These are phyloP conservation scores for Amyloporia xantha DNA, from an alignment of 768 basidiomycete species.

Conservation along the genomic window DNA sequence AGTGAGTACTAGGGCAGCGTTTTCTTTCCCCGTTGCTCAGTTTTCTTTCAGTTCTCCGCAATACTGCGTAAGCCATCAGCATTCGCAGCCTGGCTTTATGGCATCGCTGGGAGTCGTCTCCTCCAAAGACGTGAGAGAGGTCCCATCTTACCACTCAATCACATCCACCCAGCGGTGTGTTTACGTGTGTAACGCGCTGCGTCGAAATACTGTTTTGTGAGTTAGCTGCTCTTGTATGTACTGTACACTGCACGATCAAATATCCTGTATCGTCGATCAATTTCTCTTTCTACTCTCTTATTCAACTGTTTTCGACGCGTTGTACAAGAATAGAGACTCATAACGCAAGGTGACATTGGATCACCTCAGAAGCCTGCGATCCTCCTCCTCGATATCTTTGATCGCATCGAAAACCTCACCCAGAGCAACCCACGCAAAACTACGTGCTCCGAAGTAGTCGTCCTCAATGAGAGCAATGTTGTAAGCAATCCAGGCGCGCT, in stretches of 20 bases:
- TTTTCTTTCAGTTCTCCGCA: slow-evolving; percentile 52
- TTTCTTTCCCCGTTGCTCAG: slow-evolving; percentile 24
- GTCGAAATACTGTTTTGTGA: background rate
- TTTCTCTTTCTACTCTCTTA: background rate
- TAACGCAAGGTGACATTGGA: background rate
- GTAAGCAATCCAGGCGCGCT: slow-evolving; percentile 53
- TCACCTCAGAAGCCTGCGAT: slow-evolving; percentile 1
- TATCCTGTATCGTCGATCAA: background rate
- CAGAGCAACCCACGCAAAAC: slow-evolving; percentile 57
- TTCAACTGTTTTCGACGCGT: background rate
- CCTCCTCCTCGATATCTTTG: slow-evolving; percentile 37
- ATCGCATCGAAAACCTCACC: slow-evolving; percentile 49
- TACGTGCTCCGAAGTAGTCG: slow-evolving; percentile 48
- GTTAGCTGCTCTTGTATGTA: slow-evolving; percentile 9
- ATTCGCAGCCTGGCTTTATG: too few relatives aligned
- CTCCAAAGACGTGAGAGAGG: too few relatives aligned
- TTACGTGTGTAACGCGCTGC: too few relatives aligned
- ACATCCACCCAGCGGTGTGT: too few relatives aligned
- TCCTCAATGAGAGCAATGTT: slow-evolving; percentile 31
- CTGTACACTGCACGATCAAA: slow-evolving; percentile 7
- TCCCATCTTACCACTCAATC: too few relatives aligned
- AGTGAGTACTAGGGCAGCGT: slow-evolving; percentile 47
- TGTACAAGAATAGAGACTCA: background rate
- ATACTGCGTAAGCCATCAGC: slow-evolving; percentile 19
- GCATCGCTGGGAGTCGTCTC: too few relatives aligned